Base-by-base conservation (phyloP, 495 filamentous ascomycete species). In the Melanomma pulvis-pyrius region DNA sequence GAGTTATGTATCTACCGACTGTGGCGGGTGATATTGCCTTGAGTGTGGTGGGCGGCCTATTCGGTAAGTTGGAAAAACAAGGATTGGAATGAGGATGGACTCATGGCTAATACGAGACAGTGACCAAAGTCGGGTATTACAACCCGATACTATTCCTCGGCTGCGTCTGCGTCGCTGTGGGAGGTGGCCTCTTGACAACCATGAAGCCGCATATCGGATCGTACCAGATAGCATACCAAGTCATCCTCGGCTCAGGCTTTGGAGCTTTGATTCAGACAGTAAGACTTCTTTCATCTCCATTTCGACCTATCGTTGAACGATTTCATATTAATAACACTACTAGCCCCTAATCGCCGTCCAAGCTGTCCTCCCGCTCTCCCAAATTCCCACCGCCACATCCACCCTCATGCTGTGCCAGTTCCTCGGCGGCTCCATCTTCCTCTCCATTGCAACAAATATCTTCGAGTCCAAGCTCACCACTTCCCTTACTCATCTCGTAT, bases 111-210 rank as follows among this genome's bases (percentile, higher is more conserved):
- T 48, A 6, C 5, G 21, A 48, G 17, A 6, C 44, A 48, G 57
- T 48, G 4, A 62, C 59, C 6, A 29, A 78, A 1, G 74, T 86
- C 44, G 92, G 92, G 4, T 92, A 93, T 76, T 94, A 93, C 79
- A 84, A 85, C 0, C 90, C 90, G 0, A 89, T 87, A 71, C 32
- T 67, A n/a, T 41, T 60, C 49, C 9, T 68, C 1, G 68, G 52
- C 9, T 32, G 56, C 26, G 22, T 61, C 32, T 25, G 50, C 22
- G 29, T 57, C n/a, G 58, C 67, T 7, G 48, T 70, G 26, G 67
- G 63, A 57, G 44, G 47, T 24, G 64, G 68, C 17, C 46, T 71
- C 6, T 49, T 71, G n/a, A 67, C 68, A 4, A 71, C 68, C 1
- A 47, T 70, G 19, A 22, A 44, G 13, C 34, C 39, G 32, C n/a